A percentile compares a stretch with the other conserved stretches of the same genome.
These are phyloP conservation scores for Cadophora sp. DNA, from an alignment of 2,329 filamentous ascomycete species.

Conservation along the genomic window DNA sequence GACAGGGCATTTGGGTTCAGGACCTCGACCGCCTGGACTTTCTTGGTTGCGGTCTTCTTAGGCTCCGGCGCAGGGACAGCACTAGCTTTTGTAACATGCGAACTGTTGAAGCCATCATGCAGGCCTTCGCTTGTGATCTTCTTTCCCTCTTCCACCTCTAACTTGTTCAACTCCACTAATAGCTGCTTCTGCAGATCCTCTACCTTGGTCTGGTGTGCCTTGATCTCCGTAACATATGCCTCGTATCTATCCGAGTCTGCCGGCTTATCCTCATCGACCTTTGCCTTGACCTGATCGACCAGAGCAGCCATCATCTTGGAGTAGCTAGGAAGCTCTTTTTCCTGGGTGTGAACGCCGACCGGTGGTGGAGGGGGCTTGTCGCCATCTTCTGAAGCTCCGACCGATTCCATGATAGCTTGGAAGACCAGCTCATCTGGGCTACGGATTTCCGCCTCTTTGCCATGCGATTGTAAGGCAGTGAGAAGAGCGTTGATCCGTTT, in stretches of 20 bases:
- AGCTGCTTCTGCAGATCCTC: conserved; percentile 79
- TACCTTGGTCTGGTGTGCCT: conserved; percentile 79
- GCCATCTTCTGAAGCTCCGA: conserved; percentile 69
- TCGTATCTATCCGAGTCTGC: conserved; percentile 67
- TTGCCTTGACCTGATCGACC: conserved; percentile 85
- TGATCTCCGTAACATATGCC: conserved; percentile 80
- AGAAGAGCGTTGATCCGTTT: conserved; percentile 83
- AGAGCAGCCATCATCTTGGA: conserved; percentile 99
- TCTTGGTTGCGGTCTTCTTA: conserved; percentile 47
- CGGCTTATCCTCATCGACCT: conserved; percentile 73
- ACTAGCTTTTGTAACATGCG: conserved; percentile 72
- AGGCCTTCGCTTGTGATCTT: conserved; percentile 96
- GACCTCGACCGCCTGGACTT: conserved; percentile 68
- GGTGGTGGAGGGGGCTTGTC: conserved; percentile 77
- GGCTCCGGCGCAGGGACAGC: conserved; percentile 33
- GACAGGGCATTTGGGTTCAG: conserved; percentile 68
- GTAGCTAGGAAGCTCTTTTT: conserved; percentile 78
- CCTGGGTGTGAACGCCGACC: conserved; percentile 77
- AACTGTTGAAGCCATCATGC: conserved; percentile 89
- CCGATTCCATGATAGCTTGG: conserved; percentile 84
- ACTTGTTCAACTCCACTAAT: conserved; percentile 72
- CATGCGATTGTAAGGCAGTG: conserved; percentile 75
- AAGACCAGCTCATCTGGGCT: conserved; percentile 86
- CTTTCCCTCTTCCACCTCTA: conserved; percentile 82
- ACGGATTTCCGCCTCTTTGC: conserved; percentile 67